These are phyloP conservation scores for Persicaria maculosa DNA, from an alignment of 148 eudicot species.

Conservation along the genomic window DNA sequence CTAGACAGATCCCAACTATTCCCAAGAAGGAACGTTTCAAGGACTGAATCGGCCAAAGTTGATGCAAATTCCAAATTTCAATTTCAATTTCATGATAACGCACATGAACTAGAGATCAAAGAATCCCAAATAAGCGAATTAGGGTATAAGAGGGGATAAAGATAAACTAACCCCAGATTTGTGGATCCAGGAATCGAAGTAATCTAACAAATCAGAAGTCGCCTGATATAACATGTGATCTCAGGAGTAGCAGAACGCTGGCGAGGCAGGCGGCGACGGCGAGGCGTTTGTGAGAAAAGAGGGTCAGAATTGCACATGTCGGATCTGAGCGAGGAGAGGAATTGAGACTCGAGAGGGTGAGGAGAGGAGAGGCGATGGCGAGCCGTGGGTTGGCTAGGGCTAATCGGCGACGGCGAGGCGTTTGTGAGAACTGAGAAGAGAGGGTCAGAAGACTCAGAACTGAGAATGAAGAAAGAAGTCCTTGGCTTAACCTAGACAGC, in stretches of 20 bases:
- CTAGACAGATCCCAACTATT: neutral
- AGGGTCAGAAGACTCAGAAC: too few relatives aligned
- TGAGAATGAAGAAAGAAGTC: too few relatives aligned
- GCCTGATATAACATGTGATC: neutral
- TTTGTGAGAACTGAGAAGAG: too few relatives aligned
- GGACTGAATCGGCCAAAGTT: neutral
- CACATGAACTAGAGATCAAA: neutral
- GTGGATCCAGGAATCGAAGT: neutral
- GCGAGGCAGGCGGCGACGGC: too few relatives aligned
- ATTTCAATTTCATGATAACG: neutral
- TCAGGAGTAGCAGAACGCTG: neutral
- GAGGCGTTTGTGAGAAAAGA: too few relatives aligned
- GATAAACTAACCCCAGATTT: neutral
- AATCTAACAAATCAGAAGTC: neutral
- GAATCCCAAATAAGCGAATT: neutral
- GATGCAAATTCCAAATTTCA: neutral
- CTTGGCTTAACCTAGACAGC: too few relatives aligned
- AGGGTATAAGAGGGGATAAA: neutral
- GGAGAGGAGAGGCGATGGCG: too few relatives aligned
- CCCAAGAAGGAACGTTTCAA: neutral
- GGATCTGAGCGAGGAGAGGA: too few relatives aligned
- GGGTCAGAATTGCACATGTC: too few relatives aligned
- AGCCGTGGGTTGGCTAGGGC: too few relatives aligned
- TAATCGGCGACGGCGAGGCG: too few relatives aligned
- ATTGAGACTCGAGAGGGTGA: too few relatives aligned